Evolutionary conservation across 257 asterid genomes (phyloP).

Genomic region (Echium plantagineum): DNA sequence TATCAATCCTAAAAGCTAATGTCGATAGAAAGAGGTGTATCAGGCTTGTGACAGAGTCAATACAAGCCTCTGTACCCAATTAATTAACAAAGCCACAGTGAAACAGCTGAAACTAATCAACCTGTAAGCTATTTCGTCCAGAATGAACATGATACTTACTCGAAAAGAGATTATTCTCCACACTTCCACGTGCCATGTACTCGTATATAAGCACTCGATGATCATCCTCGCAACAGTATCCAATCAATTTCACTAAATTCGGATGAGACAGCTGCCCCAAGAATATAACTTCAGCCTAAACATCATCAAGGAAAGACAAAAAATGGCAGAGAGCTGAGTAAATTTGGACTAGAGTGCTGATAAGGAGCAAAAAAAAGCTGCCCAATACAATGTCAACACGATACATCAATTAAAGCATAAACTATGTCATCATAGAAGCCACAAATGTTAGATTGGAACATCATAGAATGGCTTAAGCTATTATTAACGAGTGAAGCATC

Average conservation of each 20-base stretch:
- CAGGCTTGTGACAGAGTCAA: not conserved
- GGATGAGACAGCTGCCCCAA: conserved; percentile 86
- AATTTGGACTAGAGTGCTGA: not conserved
- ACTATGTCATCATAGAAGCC: too few relatives aligned
- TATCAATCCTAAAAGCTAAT: too few relatives aligned
- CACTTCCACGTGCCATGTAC: conserved; percentile 68
- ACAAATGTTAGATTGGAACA: too few relatives aligned
- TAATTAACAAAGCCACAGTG: not conserved
- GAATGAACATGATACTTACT: conserved; percentile 25
- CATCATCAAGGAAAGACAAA: not conserved
- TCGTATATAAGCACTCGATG: conserved; percentile 66
- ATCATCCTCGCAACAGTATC: conserved; percentile 68
- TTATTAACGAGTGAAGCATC: too few relatives aligned
- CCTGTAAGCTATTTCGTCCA: not conserved
- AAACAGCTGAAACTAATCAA: not conserved
- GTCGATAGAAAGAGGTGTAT: too few relatives aligned
- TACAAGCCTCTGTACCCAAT: not conserved
- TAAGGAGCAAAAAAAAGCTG: not conserved
- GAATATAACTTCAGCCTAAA: conserved; percentile 70
- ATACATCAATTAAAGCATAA: not conserved
- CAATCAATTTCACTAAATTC: conserved; percentile 64
- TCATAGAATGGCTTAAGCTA: too few relatives aligned
- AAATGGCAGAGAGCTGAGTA: not conserved
- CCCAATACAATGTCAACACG: not conserved
- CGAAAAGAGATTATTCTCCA: conserved; percentile 62